Percentiles rank a stretch among this genome's conserved stretches.
Conservation (phyloP, 2,329 filamentous ascomycete species). For the Penicillium crustosum region DNA sequence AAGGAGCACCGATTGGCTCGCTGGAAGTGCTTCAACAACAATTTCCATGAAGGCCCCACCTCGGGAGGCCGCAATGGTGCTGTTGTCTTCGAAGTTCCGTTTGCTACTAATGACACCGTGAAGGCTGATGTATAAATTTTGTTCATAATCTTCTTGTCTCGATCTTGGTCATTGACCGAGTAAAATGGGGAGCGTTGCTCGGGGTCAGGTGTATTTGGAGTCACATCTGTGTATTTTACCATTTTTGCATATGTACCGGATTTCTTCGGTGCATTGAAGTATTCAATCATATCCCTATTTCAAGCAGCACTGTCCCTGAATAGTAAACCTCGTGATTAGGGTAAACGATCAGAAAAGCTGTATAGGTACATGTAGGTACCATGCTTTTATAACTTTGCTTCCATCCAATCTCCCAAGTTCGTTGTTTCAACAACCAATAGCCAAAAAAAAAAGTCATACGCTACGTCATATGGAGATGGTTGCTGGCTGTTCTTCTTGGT, state of each 20-base stretch:
- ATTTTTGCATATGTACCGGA: slow-evolving; percentile 13
- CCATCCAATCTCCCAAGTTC: background rate
- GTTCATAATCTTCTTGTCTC: slow-evolving; percentile 14
- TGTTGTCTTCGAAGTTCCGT: slow-evolving; percentile 80
- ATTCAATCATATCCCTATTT: slow-evolving; percentile 11
- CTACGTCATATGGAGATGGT: background rate
- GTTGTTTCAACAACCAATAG: background rate
- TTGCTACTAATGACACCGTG: slow-evolving; percentile 25
- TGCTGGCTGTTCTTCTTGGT: background rate
- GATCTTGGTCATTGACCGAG: slow-evolving; percentile 5
- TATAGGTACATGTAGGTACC: background rate
- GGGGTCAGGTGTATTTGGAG: slow-evolving; percentile 25
- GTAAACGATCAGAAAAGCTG: background rate
- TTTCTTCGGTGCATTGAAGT: slow-evolving; percentile 9
- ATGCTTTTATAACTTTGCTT: background rate
- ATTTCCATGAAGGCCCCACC: slow-evolving; percentile 34
- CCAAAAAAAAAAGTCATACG: background rate
- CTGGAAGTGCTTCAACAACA: slow-evolving; percentile 62
- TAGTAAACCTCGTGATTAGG: background rate
- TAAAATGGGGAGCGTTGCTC: slow-evolving; percentile 20
- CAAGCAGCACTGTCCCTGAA: background rate
- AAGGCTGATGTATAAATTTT: slow-evolving; percentile 25
- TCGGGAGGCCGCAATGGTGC: slow-evolving; percentile 71
- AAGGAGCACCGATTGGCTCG: slow-evolving; percentile 82
- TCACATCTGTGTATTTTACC: slow-evolving; percentile 18